These are phyloP conservation scores for Phytophthora colocasiae DNA, from an alignment of 352 stramenopile species.

Conservation along the genomic window DNA sequence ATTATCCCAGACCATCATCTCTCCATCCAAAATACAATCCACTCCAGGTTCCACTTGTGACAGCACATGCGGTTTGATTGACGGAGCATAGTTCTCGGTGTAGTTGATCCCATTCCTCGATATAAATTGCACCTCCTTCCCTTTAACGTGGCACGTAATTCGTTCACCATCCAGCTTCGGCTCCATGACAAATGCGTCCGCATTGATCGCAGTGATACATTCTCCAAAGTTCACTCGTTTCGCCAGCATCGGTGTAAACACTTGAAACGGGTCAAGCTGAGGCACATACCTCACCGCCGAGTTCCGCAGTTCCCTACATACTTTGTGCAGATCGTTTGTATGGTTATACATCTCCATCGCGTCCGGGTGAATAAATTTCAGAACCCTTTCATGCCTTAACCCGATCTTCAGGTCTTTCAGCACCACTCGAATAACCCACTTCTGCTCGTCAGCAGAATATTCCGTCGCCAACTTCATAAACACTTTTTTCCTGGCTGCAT, in stretches of 20 bases:
- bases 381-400: constrained; percentile 78
- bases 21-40: constrained; percentile 84
- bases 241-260: constrained; percentile 88
- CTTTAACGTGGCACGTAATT: constrained; percentile 82
- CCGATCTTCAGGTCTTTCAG: constrained; percentile 91
- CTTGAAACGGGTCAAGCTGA: constrained; percentile 80
- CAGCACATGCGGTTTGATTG: constrained; percentile 66
- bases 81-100: constrained; percentile 70
- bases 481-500: constrained; percentile 51
- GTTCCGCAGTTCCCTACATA: constrained; percentile 79
- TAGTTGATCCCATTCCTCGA: constrained; percentile 89
- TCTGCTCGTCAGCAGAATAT: constrained; percentile 78
- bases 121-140: constrained; percentile 76
- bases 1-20: constrained; percentile 93
- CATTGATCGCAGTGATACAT: constrained; percentile 75
- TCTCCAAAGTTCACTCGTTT: constrained; percentile 89
- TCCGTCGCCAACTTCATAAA: constrained; percentile 83
- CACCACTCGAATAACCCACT: constrained; percentile 85
- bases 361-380: constrained; percentile 84
- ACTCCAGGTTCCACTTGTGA: constrained; percentile 64
- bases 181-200: constrained; percentile 82
- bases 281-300: constrained; percentile 84
- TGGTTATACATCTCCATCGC: constrained; percentile 90
- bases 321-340: constrained; percentile 83
- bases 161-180: constrained; percentile 87